Conservation (phyloP, 2,329 filamentous ascomycete genomes). For the Amauroascus verrucosus region DNA sequence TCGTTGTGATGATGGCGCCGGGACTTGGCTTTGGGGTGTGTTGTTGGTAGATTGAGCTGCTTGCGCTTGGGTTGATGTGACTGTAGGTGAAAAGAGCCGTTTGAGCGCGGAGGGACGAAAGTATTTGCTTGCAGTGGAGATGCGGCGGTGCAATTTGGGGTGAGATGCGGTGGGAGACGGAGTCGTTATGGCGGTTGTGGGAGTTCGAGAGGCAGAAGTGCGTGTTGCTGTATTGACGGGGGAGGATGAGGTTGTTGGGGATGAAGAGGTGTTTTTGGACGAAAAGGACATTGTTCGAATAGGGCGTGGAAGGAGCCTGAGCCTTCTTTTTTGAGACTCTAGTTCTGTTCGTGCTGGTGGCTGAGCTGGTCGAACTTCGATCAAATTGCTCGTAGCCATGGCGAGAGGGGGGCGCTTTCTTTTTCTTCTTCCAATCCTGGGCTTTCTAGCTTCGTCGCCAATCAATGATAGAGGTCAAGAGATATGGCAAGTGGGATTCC, state of each 20-base stretch:
- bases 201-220: background rate
- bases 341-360: background rate
- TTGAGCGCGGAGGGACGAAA: slow-evolving; percentile 8
- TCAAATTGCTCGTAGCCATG: background rate
- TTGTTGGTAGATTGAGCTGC: background rate
- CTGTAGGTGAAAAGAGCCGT: background rate
- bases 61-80: background rate
- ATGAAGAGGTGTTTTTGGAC: slow-evolving; percentile 5
- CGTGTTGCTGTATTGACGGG: background rate
- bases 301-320: slow-evolving; percentile 4
- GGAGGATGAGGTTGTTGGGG: background rate
- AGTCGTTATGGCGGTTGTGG: slow-evolving; percentile 1
- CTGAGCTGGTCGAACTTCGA: background rate
- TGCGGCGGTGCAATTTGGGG: background rate
- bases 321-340: background rate
- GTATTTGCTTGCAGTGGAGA: background rate
- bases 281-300: slow-evolving; percentile 9
- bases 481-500: too few species aligned
- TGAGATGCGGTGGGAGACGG: background rate
- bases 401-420: background rate
- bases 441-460: too few species aligned
- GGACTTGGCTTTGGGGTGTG: background rate
- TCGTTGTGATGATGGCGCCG: background rate
- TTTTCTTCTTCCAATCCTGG: background rate
- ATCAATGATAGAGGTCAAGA: too few species aligned